phyloP scores from a whole-genome alignment of 2,329 filamentous ascomycete species.

The Tolypocladium amazonense region DNA sequence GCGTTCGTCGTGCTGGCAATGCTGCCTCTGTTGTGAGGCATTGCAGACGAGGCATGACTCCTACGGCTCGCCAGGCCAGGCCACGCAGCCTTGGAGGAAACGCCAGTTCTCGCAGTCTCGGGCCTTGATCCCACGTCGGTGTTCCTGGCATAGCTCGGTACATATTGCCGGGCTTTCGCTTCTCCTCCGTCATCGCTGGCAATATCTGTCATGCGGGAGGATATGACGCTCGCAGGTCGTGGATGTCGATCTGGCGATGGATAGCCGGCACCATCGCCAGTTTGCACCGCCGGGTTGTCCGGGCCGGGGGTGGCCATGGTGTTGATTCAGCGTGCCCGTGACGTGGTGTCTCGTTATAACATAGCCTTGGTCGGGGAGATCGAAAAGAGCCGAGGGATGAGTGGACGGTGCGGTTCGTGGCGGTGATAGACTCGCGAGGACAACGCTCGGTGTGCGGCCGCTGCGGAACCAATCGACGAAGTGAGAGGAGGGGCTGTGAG shows the following conservation, averaged over 20 bases:
- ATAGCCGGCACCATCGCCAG: conserved; percentile 27
- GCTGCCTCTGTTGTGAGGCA: conserved; percentile 34
- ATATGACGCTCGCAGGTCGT: conserved; percentile 55
- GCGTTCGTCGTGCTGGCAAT: conserved; percentile 33
- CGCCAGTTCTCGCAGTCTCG: conserved; percentile 40
- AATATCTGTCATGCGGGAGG: conserved; percentile 61
- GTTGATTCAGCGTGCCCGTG: conserved; percentile 1
- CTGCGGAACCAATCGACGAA: neutral
- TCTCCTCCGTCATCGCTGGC: conserved; percentile 45
- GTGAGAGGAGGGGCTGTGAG: neutral
- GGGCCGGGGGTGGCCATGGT: conserved; percentile 27
- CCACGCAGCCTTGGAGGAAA: conserved; percentile 33
- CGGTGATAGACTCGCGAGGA: neutral
- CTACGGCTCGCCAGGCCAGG: conserved; percentile 47
- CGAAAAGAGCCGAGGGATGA: neutral
- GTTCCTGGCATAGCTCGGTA: conserved; percentile 20
- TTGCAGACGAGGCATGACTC: conserved; percentile 26
- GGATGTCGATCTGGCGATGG: conserved; percentile 28
- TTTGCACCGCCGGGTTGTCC: conserved; percentile 23
- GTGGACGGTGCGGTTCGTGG: neutral
- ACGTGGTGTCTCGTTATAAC: conserved; percentile 8
- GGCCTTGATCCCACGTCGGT: conserved; percentile 39
- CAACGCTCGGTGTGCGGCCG: neutral
- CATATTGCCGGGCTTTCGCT: conserved; percentile 17
- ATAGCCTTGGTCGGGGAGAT: conserved; percentile 1